Evolutionary conservation across 495 filamentous ascomycete species (phyloP), one percentile per base, ranked within the genome.

Genomic region (Penicillium bovifimosum): DNA sequence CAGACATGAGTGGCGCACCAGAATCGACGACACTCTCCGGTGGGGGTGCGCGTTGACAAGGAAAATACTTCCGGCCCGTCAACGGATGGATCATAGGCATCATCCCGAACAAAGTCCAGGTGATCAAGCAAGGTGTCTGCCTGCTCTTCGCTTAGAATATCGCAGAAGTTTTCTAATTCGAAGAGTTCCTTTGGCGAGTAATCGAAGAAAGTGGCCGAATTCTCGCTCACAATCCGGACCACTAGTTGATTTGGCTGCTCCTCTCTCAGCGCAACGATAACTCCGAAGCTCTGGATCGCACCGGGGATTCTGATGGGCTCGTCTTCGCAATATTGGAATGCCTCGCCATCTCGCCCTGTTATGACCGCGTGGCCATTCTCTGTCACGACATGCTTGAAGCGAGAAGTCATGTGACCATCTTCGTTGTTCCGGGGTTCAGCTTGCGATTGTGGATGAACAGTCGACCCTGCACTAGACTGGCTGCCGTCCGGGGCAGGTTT

Each of bases 281-380:
- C 70, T 2, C 92, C 91, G 63, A 96, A 97, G 7, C 79, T 74
- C 58, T 96, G 92, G 1, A 96, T 74, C n/a, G 91, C 90, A 11
- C 91, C 91, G 1, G 92, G 92, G 11, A 90, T 87, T 56, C 90
- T 90, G 35, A 96, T 96, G 0, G 92, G 90, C 58, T 96, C 92
- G 66, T 97, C 92, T 67, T 97, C 92, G 65, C 90, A 95, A n/a
- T 78, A 36, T 58, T 91, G 87, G 35, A 92, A 71, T 2, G 69
- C 79, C 13, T 82, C 77, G 2, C 85, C 82, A 47, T 86, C 80
- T 47, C 87, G 76, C 9, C 91, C 91, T 5, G 89, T 92, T 42
- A 96, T 85, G 16, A 97, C 81, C 5, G 85, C 86, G 71, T 97
- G 91, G 0, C 91, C 91, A 41, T 80, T 86, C 6, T 89, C 82